These are phyloP conservation scores for Polygonum aviculare DNA, from an alignment of 148 eudicot genomes.

Conservation along the genomic window DNA sequence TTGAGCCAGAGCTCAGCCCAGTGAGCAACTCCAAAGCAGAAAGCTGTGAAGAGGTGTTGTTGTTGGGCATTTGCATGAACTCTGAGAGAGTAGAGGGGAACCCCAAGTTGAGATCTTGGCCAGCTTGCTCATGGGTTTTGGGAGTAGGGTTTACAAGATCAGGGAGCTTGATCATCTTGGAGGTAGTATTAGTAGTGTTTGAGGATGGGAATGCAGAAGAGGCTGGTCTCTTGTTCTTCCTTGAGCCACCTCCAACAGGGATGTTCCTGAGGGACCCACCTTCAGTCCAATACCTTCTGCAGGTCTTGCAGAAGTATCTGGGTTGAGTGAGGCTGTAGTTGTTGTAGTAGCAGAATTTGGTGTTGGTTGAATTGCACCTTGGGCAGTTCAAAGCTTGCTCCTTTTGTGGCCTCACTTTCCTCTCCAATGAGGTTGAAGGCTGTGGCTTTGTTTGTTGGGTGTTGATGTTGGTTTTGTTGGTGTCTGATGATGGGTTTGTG, in stretches of 20 bases:
- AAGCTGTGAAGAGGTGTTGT: no score
- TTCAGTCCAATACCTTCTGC: conserved; percentile 51
- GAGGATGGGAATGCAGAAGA: conserved; percentile 16
- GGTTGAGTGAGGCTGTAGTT: conserved; percentile 48
- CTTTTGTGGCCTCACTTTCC: conserved; percentile 37
- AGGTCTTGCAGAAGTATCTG: conserved; percentile 46
- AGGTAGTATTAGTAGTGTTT: not conserved
- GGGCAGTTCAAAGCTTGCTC: conserved; percentile 45
- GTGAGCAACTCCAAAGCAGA: conserved; percentile 26
- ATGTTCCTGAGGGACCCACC: conserved; percentile 47
- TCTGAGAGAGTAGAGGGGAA: conserved; percentile 27
- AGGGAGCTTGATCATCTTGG: conserved; percentile 20
- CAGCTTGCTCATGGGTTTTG: conserved; percentile 16
- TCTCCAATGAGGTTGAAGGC: conserved; percentile 17
- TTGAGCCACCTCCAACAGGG: conserved; percentile 49
- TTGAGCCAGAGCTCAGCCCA: conserved; percentile 13
- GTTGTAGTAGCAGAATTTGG: conserved; percentile 52
- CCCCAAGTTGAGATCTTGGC: conserved; percentile 42
- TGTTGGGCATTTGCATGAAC: conserved; percentile 11
- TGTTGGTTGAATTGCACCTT: conserved; percentile 40
- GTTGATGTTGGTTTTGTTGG: not conserved
- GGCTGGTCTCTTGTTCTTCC: conserved; percentile 41
- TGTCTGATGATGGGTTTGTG: not conserved
- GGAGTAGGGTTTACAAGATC: conserved; percentile 22
- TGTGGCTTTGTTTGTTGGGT: not conserved